These are phyloP conservation scores for Adansonia digitata DNA, from an alignment of 345 rosid genomes.

Conservation along the genomic window DNA sequence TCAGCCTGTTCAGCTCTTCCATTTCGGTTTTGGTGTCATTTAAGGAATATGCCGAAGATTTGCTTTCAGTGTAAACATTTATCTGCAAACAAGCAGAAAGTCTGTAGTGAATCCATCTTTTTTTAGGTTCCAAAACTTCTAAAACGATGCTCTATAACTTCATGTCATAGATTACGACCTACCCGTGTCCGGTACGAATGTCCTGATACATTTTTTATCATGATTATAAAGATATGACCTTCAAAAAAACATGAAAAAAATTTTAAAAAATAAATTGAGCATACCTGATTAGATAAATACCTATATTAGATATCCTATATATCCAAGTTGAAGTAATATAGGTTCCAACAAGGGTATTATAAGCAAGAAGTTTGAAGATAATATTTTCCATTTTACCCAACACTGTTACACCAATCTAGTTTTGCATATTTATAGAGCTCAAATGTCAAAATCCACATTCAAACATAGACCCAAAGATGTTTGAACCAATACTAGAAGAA, in stretches of 20 bases:
- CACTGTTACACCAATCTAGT: neutral
- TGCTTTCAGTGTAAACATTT: slow-evolving; percentile 54
- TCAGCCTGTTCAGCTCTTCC: slow-evolving; percentile 59
- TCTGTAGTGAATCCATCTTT: neutral
- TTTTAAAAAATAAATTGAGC: too few species aligned
- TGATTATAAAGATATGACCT: too few species aligned
- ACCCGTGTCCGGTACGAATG: too few species aligned
- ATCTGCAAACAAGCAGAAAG: slow-evolving; percentile 31
- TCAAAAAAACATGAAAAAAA: too few species aligned
- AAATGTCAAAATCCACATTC: neutral
- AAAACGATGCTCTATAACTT: neutral
- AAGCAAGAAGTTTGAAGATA: neutral
- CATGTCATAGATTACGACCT: neutral
- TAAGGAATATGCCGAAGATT: slow-evolving; percentile 50
- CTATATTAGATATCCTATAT: too few species aligned
- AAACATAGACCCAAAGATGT: neutral
- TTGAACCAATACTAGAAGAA: neutral
- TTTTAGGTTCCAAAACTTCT: neutral
- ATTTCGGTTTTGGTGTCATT: slow-evolving; percentile 67
- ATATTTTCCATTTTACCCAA: neutral
- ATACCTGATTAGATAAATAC: too few species aligned
- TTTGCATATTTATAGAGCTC: neutral
- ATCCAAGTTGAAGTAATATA: too few species aligned
- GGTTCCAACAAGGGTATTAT: neutral
- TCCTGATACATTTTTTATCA: too few species aligned